These are phyloP conservation scores for Berkeleyomyces rouxiae DNA, from an alignment of 2,329 filamentous ascomycete genomes.

Conservation along the genomic window DNA sequence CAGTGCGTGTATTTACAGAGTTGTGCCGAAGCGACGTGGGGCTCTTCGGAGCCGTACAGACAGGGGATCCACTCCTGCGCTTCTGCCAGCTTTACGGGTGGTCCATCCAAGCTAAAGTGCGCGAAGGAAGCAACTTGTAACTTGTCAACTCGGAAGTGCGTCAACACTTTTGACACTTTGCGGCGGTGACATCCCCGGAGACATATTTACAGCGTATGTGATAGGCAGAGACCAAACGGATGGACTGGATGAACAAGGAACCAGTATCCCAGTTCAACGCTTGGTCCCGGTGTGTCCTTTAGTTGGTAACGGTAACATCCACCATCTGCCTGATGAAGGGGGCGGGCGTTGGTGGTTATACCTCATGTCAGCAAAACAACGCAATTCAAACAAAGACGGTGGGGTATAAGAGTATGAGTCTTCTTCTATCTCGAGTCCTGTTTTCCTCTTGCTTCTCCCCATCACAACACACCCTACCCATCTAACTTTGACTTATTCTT, in stretches of 20 bases:
- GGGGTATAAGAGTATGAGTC: conserved; percentile 10
- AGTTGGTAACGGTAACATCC: not conserved
- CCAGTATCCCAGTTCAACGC: not conserved
- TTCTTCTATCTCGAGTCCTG: conserved; percentile 2
- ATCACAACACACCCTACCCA: conserved; percentile 1
- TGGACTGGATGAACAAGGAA: not conserved
- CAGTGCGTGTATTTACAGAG: conserved; percentile 3
- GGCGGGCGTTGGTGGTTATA: not conserved
- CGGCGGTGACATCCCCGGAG: not conserved
- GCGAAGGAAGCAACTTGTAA: conserved; percentile 8
- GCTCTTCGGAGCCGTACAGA: conserved; percentile 10
- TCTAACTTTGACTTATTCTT: not conserved
- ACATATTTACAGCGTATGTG: not conserved
- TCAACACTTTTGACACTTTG: conserved; percentile 9
- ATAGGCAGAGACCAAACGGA: not conserved
- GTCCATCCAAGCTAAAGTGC: conserved; percentile 4
- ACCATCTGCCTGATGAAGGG: not conserved
- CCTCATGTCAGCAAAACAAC: not conserved
- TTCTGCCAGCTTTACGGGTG: conserved; percentile 6
- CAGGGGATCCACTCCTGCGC: conserved; percentile 1
- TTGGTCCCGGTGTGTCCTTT: not conserved
- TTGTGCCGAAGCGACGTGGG: conserved; percentile 11
- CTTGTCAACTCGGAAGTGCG: conserved; percentile 4
- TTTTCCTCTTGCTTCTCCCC: conserved; percentile 2
- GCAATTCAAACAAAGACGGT: not conserved